These are phyloP conservation scores for Venturia carpophila DNA, from an alignment of 2,329 filamentous ascomycete genomes.

Conservation along the genomic window DNA sequence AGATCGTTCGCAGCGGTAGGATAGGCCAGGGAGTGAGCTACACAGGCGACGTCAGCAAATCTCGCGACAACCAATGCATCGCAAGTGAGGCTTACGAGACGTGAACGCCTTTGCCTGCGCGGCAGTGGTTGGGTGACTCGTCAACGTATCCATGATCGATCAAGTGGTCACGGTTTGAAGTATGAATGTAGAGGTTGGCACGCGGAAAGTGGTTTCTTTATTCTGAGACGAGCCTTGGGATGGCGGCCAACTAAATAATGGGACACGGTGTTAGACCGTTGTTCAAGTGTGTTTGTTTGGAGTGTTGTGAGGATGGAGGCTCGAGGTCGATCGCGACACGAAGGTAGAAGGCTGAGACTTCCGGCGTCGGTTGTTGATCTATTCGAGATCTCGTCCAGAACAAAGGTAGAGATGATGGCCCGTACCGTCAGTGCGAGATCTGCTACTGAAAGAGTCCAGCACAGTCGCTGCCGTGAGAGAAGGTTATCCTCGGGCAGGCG, in stretches of 20 bases:
- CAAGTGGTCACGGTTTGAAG: background rate
- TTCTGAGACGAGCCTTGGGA: constrained; percentile 11
- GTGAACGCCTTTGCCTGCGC: constrained; percentile 78
- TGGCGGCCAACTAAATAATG: constrained; percentile 12
- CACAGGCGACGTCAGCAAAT: constrained; percentile 51
- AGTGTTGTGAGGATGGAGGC: constrained; percentile 12
- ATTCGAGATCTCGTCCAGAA: constrained; percentile 9
- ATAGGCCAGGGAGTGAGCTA: constrained; percentile 85
- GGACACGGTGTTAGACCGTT: constrained; percentile 14
- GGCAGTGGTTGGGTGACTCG: constrained; percentile 84
- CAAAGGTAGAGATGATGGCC: constrained; percentile 13
- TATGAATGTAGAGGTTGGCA: constrained; percentile 12
- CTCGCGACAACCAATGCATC: constrained; percentile 7
- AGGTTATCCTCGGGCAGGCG: background rate
- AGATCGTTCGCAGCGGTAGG: constrained; percentile 67
- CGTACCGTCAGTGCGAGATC: constrained; percentile 18
- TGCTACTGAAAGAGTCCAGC: constrained; percentile 17
- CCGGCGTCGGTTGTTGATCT: constrained; percentile 5
- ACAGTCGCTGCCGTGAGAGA: constrained; percentile 14
- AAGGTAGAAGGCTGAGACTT: constrained; percentile 12
- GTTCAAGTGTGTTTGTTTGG: background rate
- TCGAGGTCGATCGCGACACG: constrained; percentile 13
- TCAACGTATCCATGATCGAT: constrained; percentile 47
- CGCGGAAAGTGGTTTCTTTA: constrained; percentile 7
- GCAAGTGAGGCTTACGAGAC: constrained; percentile 16